Base-by-base conservation (phyloP, 2,329 filamentous ascomycete species). In the Xylariomycetidae sp. region DNA sequence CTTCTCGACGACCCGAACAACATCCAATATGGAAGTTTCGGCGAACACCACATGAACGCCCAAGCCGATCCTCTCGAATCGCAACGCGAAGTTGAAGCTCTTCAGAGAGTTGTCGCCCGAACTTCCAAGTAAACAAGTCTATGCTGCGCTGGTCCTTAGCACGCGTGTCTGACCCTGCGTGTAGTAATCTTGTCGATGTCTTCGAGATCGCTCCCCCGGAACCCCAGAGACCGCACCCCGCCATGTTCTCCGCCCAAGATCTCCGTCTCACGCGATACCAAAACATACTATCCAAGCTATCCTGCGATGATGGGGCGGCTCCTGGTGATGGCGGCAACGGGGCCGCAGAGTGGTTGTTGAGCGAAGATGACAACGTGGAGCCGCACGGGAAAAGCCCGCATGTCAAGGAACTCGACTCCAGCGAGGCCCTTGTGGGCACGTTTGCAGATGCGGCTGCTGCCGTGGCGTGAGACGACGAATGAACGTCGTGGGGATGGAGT, bases 141-240 rank as follows among this genome's bases (percentile, higher is more conserved):
- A n/a, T n/a, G n/a, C n/a, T n/a, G n/a, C n/a, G n/a, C n/a, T n/a
- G n/a, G n/a, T n/a, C n/a, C n/a, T n/a, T n/a, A n/a, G n/a, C n/a
- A n/a, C n/a, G n/a, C n/a, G n/a, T n/a, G n/a, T n/a, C n/a, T n/a
- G n/a, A n/a, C 18, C 28, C 24, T 19, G n/a, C 13, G 29, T 41
- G 31, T 50, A 82, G 77, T 49, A 79, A 80, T 48, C 74, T 82
- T 60, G 76, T 82, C 39, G 77, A 82, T 51, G 74, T 82, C 29
- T 81, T 80, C 58, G 76, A 80, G 42, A 77, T 79, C 49, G 68
- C 72, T 22, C 73, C 74, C 15, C 68, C 72, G 37, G 67, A 68
- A 38, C 40, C 52, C 12, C 8, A 56, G 28, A 51, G 50, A 27
- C 38, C 48, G 19, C 53, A 54, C n/a, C 47, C 51, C 2, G 34